These are phyloP conservation scores for Pachyrhizus erosus DNA, from an alignment of 306 rosid genomes.

Conservation along the genomic window DNA sequence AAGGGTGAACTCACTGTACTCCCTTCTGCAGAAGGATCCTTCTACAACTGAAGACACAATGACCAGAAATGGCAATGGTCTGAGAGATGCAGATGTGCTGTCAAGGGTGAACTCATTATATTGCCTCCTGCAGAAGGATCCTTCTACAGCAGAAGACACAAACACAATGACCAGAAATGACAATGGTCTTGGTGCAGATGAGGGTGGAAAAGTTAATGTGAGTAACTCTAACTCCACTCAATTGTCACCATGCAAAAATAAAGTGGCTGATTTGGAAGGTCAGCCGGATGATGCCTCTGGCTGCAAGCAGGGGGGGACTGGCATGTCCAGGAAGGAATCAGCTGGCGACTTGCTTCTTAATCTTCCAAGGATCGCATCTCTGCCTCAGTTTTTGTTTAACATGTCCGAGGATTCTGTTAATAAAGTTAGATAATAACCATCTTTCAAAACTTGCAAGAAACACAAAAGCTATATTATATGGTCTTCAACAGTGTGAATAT, in stretches of 20 bases:
- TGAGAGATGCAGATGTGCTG: slow-evolving; percentile 67
- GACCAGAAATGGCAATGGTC: slow-evolving; percentile 47
- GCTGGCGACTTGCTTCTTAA: slow-evolving; percentile 68
- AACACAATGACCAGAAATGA: slow-evolving; percentile 2
- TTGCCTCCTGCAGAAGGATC: slow-evolving; percentile 74
- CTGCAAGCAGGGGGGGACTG: slow-evolving; percentile 56
- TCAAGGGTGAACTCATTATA: slow-evolving; percentile 76
- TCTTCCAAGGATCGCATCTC: slow-evolving; percentile 82
- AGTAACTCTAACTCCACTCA: slow-evolving; percentile 28
- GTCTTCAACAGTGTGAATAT: slow-evolving; percentile 44
- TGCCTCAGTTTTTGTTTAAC: slow-evolving; percentile 71
- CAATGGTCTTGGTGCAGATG: not conserved
- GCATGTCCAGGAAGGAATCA: slow-evolving; percentile 70
- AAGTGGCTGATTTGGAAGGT: slow-evolving; percentile 38
- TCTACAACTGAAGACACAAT: slow-evolving; percentile 46
- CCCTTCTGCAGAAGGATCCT: slow-evolving; percentile 75
- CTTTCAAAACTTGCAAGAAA: slow-evolving; percentile 30
- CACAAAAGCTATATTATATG: not conserved
- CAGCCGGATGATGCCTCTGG: slow-evolving; percentile 48
- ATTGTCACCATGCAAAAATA: slow-evolving; percentile 40
- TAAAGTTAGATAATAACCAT: slow-evolving; percentile 50
- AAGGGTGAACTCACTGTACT: slow-evolving; percentile 75
- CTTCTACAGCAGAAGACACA: slow-evolving; percentile 52
- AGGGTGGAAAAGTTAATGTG: slow-evolving; percentile 37
- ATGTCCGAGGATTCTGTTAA: slow-evolving; percentile 55